phyloP scores from a whole-genome alignment of 2,329 filamentous ascomycete genomes.

The Cyphellophora europaea region DNA sequence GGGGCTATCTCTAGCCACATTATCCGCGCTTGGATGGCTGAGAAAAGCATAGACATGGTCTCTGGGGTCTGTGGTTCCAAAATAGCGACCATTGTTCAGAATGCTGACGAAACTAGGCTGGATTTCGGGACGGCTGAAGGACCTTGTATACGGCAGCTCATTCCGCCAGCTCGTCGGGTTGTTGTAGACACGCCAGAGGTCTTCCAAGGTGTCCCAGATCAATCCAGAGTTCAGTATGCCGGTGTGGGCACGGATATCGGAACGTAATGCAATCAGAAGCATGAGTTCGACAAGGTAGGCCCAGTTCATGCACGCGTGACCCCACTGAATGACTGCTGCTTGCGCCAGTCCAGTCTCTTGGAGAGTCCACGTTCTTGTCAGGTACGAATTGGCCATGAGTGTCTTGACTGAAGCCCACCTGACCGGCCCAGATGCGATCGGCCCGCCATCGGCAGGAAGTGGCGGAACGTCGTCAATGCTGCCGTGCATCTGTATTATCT shows the following conservation, averaged over 20 bases:
- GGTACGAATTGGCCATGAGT: slow-evolving; percentile 6
- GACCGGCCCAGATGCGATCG: background rate
- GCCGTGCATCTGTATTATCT: slow-evolving; percentile 1
- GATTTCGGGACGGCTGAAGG: background rate
- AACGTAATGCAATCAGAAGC: slow-evolving; percentile 2
- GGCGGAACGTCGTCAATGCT: slow-evolving; percentile 4
- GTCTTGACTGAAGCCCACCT: slow-evolving; percentile 4
- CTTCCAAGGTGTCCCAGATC: slow-evolving; percentile 4
- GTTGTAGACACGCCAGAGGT: slow-evolving; percentile 2
- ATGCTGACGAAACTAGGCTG: slow-evolving; percentile 5
- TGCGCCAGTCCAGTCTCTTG: slow-evolving; percentile 9
- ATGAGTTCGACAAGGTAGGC: slow-evolving; percentile 5
- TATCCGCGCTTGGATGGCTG: slow-evolving; percentile 5
- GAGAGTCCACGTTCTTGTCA: slow-evolving; percentile 9
- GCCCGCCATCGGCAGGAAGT: background rate
- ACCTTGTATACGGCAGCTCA: slow-evolving; percentile 3
- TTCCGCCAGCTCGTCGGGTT: slow-evolving; percentile 6
- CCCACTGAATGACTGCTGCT: slow-evolving; percentile 4
- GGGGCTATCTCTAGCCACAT: background rate
- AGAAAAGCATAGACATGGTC: slow-evolving; percentile 13
- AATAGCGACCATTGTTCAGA: slow-evolving; percentile 4
- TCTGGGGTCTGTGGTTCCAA: slow-evolving; percentile 5
- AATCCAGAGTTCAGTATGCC: slow-evolving; percentile 5
- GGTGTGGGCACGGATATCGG: slow-evolving; percentile 1
- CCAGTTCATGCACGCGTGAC: slow-evolving; percentile 6